phyloP scores from a whole-genome alignment of 2,329 filamentous ascomycete species.

The Xylaria sp. region DNA sequence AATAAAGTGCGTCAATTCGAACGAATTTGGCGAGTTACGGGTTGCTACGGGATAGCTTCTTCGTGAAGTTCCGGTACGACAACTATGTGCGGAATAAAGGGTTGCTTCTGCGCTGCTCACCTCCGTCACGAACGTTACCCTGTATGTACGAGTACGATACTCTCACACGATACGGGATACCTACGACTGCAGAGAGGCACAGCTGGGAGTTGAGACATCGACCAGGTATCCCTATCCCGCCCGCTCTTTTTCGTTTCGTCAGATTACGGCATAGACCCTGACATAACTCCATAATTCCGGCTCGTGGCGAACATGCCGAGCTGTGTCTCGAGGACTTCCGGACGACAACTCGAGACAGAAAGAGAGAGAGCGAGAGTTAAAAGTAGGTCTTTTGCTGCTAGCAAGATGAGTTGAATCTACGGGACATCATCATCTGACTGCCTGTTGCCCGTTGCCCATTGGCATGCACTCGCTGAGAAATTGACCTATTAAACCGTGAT shows the following conservation, averaged over 20 bases:
- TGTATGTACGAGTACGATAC: neutral
- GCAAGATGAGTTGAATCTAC: neutral
- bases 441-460: neutral
- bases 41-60: neutral
- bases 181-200: neutral
- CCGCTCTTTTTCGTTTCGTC: slow-evolving; percentile 4
- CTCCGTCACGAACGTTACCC: neutral
- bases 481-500: slow-evolving; percentile 13
- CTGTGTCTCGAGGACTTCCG: neutral
- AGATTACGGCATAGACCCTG: neutral
- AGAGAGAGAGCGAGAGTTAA: no score
- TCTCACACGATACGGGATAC: slow-evolving; percentile 9
- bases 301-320: slow-evolving; percentile 5
- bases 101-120: neutral
- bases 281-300: slow-evolving; percentile 1
- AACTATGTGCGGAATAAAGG: neutral
- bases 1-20: neutral
- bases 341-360: no score
- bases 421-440: neutral
- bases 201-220: neutral
- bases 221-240: neutral
- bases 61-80: neutral
- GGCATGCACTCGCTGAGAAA: slow-evolving; percentile 12
- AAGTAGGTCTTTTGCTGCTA: no score
- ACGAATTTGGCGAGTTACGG: neutral